Percentiles rank a stretch among this genome's conserved stretches.
Evolutionary conservation across 306 rosid species (phyloP).

Genomic region (Medicago arabica): DNA sequence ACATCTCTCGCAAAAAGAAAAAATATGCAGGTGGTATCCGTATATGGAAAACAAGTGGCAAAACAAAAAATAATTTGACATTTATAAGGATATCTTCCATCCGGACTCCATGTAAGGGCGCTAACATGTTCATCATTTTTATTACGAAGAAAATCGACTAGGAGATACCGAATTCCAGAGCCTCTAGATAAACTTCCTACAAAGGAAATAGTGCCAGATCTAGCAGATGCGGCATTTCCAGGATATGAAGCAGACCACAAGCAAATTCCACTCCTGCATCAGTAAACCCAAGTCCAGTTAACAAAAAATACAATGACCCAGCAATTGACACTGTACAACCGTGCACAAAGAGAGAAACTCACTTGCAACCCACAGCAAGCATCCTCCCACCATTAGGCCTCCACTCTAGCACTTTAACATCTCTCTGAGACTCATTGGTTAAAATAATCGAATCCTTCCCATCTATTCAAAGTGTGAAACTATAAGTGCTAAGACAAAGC

Average conservation of each 20-base stretch:
- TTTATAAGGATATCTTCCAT: conserved; percentile 91
- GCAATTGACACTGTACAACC: conserved; percentile 16
- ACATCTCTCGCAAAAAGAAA: conserved; percentile 19
- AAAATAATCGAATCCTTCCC: conserved; percentile 83
- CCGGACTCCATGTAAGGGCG: conserved; percentile 93
- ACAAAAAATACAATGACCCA: conserved; percentile 11
- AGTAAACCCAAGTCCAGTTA: conserved; percentile 33
- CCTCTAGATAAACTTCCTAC: conserved; percentile 83
- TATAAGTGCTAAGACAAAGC: conserved; percentile 2
- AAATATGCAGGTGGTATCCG: not conserved
- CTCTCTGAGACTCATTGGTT: conserved; percentile 74
- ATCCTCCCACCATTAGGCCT: conserved; percentile 88
- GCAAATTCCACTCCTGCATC: conserved; percentile 76
- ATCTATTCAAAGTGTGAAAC: conserved; percentile 57
- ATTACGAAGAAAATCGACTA: conserved; percentile 84
- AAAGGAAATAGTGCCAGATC: conserved; percentile 78
- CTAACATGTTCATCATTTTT: conserved; percentile 75
- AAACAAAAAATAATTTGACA: not conserved
- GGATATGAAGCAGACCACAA: conserved; percentile 97
- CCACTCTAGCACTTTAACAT: conserved; percentile 85
- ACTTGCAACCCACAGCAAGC: conserved; percentile 88
- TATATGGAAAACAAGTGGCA: conserved; percentile 26
- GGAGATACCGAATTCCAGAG: conserved; percentile 76
- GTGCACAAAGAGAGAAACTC: conserved; percentile 51
- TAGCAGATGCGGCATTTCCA: conserved; percentile 80